Evolutionary conservation across 164 flowering plant species (phyloP).

Genomic region (Umbilicus rupestris): DNA sequence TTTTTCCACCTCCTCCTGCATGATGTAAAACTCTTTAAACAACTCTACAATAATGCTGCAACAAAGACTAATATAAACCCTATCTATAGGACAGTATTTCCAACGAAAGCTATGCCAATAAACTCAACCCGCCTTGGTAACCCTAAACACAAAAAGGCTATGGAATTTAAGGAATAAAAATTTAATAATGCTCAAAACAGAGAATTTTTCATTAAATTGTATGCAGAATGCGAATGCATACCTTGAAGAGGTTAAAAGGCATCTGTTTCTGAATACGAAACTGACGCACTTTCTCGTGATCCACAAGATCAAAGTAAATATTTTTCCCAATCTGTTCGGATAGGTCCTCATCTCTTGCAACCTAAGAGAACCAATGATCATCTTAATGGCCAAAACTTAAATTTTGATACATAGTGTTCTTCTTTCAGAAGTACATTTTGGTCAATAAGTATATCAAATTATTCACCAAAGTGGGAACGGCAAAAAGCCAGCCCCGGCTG

Average conservation of each 20-base stretch:
- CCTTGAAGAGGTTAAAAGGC: slow-evolving; percentile 60
- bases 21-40: background rate
- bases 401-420: background rate
- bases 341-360: slow-evolving; percentile 71
- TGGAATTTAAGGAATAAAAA: too few species aligned
- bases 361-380: slow-evolving; percentile 23
- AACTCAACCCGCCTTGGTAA: background rate
- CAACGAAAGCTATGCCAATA: background rate
- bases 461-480: too few species aligned
- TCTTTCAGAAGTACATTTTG: background rate
- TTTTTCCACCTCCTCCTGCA: slow-evolving; percentile 88
- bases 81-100: background rate
- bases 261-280: slow-evolving; percentile 72
- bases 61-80: background rate
- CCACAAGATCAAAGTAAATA: slow-evolving; percentile 79
- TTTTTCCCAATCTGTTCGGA: slow-evolving; percentile 66
- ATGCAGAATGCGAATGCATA: slow-evolving; percentile 12
- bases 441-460: too few species aligned
- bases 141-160: background rate
- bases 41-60: background rate
- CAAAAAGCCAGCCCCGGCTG: too few species aligned
- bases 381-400: background rate
- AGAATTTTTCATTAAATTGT: background rate
- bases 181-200: background rate
- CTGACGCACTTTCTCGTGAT: slow-evolving; percentile 75